phyloP scores from a whole-genome alignment of 306 rosid species.

The Luffa acutangula region DNA sequence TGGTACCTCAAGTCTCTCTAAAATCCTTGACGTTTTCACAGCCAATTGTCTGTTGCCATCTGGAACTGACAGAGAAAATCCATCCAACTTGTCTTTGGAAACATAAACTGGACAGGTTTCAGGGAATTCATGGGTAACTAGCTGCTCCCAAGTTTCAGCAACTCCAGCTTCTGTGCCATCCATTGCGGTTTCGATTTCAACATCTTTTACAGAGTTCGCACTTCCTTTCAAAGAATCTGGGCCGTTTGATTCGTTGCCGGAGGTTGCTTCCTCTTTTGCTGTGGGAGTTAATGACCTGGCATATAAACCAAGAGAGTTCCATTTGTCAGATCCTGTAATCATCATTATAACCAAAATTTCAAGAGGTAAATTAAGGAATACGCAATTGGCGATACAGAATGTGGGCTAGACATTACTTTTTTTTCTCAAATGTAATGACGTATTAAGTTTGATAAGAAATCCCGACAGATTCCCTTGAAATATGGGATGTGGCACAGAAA shows the following conservation, averaged over 20 bases:
- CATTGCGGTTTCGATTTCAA: conserved; percentile 3
- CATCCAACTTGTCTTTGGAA: conserved; percentile 33
- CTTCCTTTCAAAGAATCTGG: conserved; percentile 14
- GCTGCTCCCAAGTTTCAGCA: conserved; percentile 70
- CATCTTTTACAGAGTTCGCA: not conserved
- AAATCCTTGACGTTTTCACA: conserved; percentile 57
- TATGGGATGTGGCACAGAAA: not conserved
- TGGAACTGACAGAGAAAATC: conserved; percentile 21
- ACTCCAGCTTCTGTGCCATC: conserved; percentile 33
- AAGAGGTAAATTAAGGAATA: not conserved
- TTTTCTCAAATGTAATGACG: not conserved
- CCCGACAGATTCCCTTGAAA: not conserved
- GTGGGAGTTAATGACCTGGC: conserved; percentile 39
- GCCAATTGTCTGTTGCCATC: conserved; percentile 38
- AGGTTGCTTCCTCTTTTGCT: conserved; percentile 20
- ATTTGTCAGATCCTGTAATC: conserved; percentile 1
- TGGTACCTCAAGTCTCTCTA: conserved; percentile 77
- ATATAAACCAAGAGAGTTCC: conserved; percentile 4
- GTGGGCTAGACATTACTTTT: not conserved
- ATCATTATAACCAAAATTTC: not conserved
- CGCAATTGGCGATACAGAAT: not conserved
- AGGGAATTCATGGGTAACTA: conserved; percentile 49
- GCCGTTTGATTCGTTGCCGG: conserved; percentile 25
- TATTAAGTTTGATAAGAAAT: not conserved
- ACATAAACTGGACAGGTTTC: conserved; percentile 26